Percentiles rank a stretch among this genome's conserved stretches.
Conservation (phyloP, 2,329 filamentous ascomycete species). For the Fusarium circinatum region DNA sequence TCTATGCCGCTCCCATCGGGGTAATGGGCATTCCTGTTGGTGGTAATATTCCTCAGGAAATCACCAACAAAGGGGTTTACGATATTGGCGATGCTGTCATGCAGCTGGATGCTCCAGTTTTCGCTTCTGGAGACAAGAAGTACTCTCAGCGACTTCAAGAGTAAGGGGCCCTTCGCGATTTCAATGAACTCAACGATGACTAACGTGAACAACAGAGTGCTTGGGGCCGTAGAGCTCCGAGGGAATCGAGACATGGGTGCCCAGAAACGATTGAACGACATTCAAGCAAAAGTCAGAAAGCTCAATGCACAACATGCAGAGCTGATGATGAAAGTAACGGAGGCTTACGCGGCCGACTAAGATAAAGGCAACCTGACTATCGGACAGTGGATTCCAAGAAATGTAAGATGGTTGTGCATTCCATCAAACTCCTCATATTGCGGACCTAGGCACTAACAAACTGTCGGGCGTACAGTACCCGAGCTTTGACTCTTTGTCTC, state of each 20-base stretch:
- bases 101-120: not conserved
- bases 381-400: not conserved
- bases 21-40: not conserved
- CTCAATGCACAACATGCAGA: not conserved
- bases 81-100: not conserved
- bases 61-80: not conserved
- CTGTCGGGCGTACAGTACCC: not conserved
- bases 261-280: not conserved
- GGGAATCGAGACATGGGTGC: not conserved
- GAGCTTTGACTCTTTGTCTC: fast-evolving
- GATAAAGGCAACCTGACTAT: not conserved
- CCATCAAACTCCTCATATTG: not conserved
- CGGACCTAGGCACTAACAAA: not conserved
- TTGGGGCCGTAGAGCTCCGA: not conserved
- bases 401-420: not conserved
- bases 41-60: not conserved
- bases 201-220: not conserved
- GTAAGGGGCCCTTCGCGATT: not conserved
- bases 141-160: not conserved
- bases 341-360: fast-evolving
- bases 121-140: fast-evolving
- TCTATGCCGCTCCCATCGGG: not conserved
- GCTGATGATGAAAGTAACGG: fast-evolving
- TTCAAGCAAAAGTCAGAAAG: not conserved
- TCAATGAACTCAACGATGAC: too few relatives aligned